Base-by-base conservation (phyloP, 768 basidiomycete genomes). In the Rhodotorula paludigena region DNA sequence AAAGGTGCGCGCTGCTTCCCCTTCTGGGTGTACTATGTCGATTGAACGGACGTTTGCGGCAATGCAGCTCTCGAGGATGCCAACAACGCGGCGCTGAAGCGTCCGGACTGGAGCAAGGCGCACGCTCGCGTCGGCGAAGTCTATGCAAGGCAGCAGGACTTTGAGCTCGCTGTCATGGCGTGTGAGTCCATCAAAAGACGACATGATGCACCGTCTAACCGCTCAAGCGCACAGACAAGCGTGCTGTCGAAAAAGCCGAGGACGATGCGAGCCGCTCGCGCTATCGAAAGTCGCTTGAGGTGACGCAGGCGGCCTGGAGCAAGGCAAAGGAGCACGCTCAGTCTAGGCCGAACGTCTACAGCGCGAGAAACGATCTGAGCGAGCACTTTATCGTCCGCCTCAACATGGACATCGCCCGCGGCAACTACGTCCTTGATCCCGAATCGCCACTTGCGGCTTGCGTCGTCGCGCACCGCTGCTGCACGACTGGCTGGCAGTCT, bases 61-160 rank as follows among this genome's bases (percentile, higher is more conserved):
- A n/a, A n/a, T 25, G 44, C 59, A 61, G 60, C 60, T 3, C 41
- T 53, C 5, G 51, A 20, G 1, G 60, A 61, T 11, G 60, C 60
- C 7, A 28, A 35, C 15, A 32, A 53, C 23, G 60, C 60, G 1
- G 39, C 25, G 6, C 28, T 32, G 15, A 8, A 12, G 2, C 51
- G 51, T 1, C 60, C 60, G 20, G 32, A 21, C 1, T 61, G 60
- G 60, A 11, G 23, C 15, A 61, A 61, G 42, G 60, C 60, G 11
- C 25, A 53, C 5, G 60, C 49, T 0, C 60, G 60, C 0, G 30
- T 53, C 18, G 60, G 32, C 41, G 60, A 61, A n/a, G 60, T 52
- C 15, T 33, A 42, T 25, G 28, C 51, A 1, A 23, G 60, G 9
- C 39, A 35, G 32, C 60, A 61, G 32, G 32, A 41, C 49, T 53